Evolutionary conservation across 495 filamentous ascomycete species (phyloP), one percentile per base, ranked within the genome.

Genomic region (Parmelia sp.): DNA sequence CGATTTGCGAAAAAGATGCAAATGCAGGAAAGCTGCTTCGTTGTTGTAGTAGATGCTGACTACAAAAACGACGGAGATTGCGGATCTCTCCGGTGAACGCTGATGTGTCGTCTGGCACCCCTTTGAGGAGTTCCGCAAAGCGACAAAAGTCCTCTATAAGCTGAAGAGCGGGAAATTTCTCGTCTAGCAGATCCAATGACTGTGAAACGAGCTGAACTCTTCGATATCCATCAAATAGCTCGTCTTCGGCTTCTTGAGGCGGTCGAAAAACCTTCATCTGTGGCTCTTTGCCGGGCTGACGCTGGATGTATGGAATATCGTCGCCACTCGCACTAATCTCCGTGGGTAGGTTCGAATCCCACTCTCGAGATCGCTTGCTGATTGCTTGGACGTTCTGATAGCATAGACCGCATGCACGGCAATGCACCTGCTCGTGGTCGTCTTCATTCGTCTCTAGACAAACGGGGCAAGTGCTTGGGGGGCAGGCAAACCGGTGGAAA

Each of bases 401-500:
- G 42, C 40, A 65, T 14, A 68, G 53, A 51, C 66, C 66, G 36
- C 66, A 68, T 53, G 29, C 42, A 31, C 36, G 40, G 47, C 66
- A 65, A 55, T 40, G 42, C 7, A 57, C n/a, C 25, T 64, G 56
- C 29, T 65, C 63, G 40, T 61, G 37, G 2, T 61, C 63, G 51
- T 57, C 58, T 36, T 69, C 64, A 31, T 71, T 69, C 25, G 27
- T 40, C 37, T 61, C 47, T 14, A 57, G 45, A 36, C 69, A 71
- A n/a, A 33, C 45, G n/a, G 67, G 69, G 35, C 69, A 71, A 23
- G 61, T 63, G 35, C 65, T 63, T 10, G 61, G 63, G 56, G 58
- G 61, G 62, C 68, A 69, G 25, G 67, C 61, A 35, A 67, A 66
- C 4, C 69, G 58, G 47, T 69, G 70, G 61, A 71, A 72, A 23